Conservation (phyloP, 164 flowering plant genomes). For the Chloranthus sessilifolius region DNA sequence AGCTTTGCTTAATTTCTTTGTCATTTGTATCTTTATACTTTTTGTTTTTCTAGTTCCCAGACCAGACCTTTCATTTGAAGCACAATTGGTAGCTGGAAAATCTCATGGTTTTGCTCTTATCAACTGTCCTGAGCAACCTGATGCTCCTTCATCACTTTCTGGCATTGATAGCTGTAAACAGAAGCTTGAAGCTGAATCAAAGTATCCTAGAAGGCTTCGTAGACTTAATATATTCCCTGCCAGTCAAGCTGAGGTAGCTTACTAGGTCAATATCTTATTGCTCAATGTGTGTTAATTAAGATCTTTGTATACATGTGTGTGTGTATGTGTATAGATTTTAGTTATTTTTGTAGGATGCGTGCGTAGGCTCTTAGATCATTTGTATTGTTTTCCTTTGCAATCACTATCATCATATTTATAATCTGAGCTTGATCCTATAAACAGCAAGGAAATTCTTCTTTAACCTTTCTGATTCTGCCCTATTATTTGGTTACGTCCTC, state of each 20-base stretch:
- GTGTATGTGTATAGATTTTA: too few relatives aligned
- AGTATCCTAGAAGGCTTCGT: conserved; percentile 81
- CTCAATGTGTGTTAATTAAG: too few relatives aligned
- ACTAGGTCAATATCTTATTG: conserved; percentile 6
- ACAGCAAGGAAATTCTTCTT: too few relatives aligned
- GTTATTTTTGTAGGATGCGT: too few relatives aligned
- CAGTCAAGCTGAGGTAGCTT: conserved; percentile 72
- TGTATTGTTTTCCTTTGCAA: too few relatives aligned
- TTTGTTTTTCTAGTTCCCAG: conserved; percentile 63
- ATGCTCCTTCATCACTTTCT: conserved; percentile 41
- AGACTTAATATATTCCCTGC: conserved; percentile 86
- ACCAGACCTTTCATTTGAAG: conserved; percentile 93
- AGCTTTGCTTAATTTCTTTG: too few relatives aligned
- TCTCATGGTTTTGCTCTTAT: conserved; percentile 76
- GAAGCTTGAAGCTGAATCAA: conserved; percentile 79
- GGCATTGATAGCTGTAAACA: conserved; percentile 58
- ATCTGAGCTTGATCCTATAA: too few relatives aligned
- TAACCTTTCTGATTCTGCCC: too few relatives aligned
- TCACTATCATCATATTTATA: too few relatives aligned
- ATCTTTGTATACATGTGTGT: not conserved
- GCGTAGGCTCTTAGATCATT: too few relatives aligned
- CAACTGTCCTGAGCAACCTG: conserved; percentile 72
- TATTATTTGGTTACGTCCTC: too few relatives aligned
- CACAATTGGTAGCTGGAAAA: conserved; percentile 88
- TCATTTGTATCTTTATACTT: too few relatives aligned